A percentile compares a stretch with the other conserved stretches of the same genome.
These are phyloP conservation scores for Neofusicoccum laricinum DNA, from an alignment of 2,329 filamentous ascomycete genomes.

Conservation along the genomic window DNA sequence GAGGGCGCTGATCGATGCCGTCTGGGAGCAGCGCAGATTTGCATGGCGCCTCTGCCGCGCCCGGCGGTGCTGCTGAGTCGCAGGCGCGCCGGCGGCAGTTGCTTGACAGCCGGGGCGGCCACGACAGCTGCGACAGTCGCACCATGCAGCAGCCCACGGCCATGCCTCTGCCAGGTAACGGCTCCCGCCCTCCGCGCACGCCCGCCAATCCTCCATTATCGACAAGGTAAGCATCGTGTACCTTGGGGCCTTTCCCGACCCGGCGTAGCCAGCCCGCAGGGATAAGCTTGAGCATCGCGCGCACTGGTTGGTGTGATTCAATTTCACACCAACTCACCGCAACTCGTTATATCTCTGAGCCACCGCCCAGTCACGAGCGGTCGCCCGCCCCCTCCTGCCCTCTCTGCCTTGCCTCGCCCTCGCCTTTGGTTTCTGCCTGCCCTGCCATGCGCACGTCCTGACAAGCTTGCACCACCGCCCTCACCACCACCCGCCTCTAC, in stretches of 20 bases:
- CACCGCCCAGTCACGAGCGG: slow-evolving; percentile 14
- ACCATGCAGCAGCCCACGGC: slow-evolving; percentile 12
- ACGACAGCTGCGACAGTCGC: slow-evolving; percentile 13
- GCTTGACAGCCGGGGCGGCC: slow-evolving; percentile 10
- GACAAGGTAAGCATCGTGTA: slow-evolving; percentile 8
- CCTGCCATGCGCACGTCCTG: background rate
- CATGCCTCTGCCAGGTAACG: slow-evolving; percentile 16
- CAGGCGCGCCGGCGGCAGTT: slow-evolving; percentile 8
- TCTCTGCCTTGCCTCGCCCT: background rate
- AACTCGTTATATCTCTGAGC: slow-evolving; percentile 17
- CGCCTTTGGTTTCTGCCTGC: background rate
- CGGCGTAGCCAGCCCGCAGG: slow-evolving; percentile 15
- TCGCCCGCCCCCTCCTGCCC: slow-evolving; percentile 1
- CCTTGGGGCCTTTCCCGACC: slow-evolving; percentile 14
- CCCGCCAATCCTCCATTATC: slow-evolving; percentile 17
- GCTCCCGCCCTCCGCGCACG: slow-evolving; percentile 14
- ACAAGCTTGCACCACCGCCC: background rate
- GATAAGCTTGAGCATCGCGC: slow-evolving; percentile 16
- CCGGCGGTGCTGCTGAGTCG: slow-evolving; percentile 11
- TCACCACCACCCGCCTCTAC: background rate
- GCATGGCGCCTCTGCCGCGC: slow-evolving; percentile 11
- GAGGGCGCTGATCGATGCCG: slow-evolving; percentile 10
- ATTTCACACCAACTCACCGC: slow-evolving; percentile 17
- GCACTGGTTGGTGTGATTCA: slow-evolving; percentile 17
- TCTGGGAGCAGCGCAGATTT: slow-evolving; percentile 12